Conservation (phyloP, 2,329 filamentous ascomycete species). For the Fusarium chaquense region DNA sequence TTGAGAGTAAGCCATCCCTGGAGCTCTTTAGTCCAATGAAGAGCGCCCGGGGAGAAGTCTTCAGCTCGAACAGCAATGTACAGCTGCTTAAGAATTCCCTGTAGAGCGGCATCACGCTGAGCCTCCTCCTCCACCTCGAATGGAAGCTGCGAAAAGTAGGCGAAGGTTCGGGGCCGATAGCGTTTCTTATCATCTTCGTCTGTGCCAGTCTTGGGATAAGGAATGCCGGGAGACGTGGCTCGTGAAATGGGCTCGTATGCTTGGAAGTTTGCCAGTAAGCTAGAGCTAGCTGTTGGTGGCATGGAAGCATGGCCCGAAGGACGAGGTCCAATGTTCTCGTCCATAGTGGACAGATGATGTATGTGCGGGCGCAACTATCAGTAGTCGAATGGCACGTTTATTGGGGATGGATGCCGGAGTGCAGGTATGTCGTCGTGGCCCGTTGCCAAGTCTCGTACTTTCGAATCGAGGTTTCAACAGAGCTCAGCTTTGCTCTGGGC, state of each 20-base stretch:
- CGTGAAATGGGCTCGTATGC: slow-evolving; percentile 80
- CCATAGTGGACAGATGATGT: slow-evolving; percentile 48
- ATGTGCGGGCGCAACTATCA: neutral
- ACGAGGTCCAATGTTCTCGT: slow-evolving; percentile 55
- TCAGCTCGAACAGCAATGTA: slow-evolving; percentile 92
- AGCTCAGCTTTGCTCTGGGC: slow-evolving; percentile 34
- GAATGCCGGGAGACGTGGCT: slow-evolving; percentile 83
- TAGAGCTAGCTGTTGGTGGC: slow-evolving; percentile 50
- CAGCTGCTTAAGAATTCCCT: slow-evolving; percentile 91
- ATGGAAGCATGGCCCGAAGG: slow-evolving; percentile 50
- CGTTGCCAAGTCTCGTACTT: neutral
- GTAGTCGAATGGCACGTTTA: neutral
- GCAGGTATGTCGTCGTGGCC: neutral
- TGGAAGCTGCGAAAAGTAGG: slow-evolving; percentile 90
- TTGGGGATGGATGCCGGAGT: neutral
- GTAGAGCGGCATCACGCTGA: slow-evolving; percentile 81
- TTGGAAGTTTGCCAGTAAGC: slow-evolving; percentile 55
- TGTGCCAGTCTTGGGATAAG: slow-evolving; percentile 60
- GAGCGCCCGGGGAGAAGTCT: slow-evolving; percentile 91
- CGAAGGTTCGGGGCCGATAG: slow-evolving; percentile 89
- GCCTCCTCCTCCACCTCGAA: slow-evolving; percentile 86
- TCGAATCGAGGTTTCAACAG: neutral
- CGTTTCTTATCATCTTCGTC: slow-evolving; percentile 69
- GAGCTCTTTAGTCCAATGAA: slow-evolving; percentile 98
- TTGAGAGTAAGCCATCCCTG: slow-evolving; percentile 96